Evolutionary conservation across 1,139 yeast genomes (phyloP), one percentile per base, ranked within the genome.

Genomic region (Kodamaea alishanica): DNA sequence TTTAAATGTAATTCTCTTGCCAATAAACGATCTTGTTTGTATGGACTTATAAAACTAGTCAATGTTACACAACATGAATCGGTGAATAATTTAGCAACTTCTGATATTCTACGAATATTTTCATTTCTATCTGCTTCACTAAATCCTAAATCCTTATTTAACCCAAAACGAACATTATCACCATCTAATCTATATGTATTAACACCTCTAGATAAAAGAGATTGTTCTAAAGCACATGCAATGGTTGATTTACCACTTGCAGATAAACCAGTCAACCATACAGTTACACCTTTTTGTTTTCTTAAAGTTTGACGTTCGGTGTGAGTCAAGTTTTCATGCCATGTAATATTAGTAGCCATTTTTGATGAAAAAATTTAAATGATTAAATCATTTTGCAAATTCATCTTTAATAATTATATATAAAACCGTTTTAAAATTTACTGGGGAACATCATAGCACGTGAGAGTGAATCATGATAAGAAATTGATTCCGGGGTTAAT

Each of bases 201-300:
- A 49, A 83, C 67, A 24, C 82, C 79, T 50, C 79, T 70, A 49
- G 81, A 77, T 47, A 90, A 73, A 43, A 90, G 69, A 43, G 79
- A 71, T 65, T 86, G 94, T 63, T 90, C 97, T 43, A 90, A 74
- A 6, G 96, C 97, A 61, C 96, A 86, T 2, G 97, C 97, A 58
- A 90, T 85, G 39, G 97, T 90, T 54, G 92, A 82, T 63, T 90
- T 90, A 45, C 97, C 97, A 39, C 95, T 84, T 6, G 97, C 97
- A 45, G 95, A 85, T 49, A 90, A 75, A 2, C 97, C 97, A 8
- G 97, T 90, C 53, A 90, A 75, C 97, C 97, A 90, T 31, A 90
- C 73, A 22, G 97, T 90, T 44, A 86, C 83, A 37, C 97, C 97
- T 46, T 75, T 75, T 68, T 90, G 97, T 46, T 82, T 81, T 49